Evolutionary conservation across 495 filamentous ascomycete species (phyloP).

Genomic region (Bathelium albidoporum): DNA sequence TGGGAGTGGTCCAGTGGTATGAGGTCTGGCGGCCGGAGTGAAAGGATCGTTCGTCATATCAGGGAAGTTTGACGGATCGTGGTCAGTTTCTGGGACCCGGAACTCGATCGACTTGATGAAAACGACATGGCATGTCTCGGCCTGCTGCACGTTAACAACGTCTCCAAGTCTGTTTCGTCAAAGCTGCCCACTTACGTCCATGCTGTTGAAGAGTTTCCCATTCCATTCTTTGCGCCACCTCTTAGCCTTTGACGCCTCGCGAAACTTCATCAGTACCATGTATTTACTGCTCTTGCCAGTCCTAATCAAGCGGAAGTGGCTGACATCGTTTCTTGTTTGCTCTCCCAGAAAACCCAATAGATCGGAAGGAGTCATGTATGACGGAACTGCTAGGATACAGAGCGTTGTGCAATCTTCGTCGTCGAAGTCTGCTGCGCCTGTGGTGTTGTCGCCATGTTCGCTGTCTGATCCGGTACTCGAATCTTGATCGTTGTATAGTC

Average conservation of each 20-base stretch:
- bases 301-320: constrained; percentile 91
- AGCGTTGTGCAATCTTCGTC: constrained; percentile 75
- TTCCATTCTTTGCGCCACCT: constrained; percentile 83
- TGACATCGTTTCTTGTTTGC: constrained; percentile 75
- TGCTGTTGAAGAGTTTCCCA: constrained; percentile 86
- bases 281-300: constrained; percentile 83
- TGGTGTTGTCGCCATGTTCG: constrained; percentile 8
- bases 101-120: constrained; percentile 87
- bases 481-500: constrained; percentile 32
- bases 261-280: constrained; percentile 95
- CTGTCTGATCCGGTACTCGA: constrained; percentile 23
- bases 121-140: constrained; percentile 91
- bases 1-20: constrained; percentile 24
- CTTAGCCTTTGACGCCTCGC: constrained; percentile 59
- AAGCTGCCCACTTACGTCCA: constrained; percentile 56
- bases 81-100: constrained; percentile 35
- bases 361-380: constrained; percentile 81
- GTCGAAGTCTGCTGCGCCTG: constrained; percentile 22
- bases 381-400: constrained; percentile 89
- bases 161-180: neutral
- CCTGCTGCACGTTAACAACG: constrained; percentile 42
- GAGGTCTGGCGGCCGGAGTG: constrained; percentile 32
- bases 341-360: constrained; percentile 90
- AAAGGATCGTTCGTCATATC: constrained; percentile 57
- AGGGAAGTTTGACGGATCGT: constrained; percentile 39